These are phyloP conservation scores for Teunomyces gatunensis DNA, from an alignment of 805 yeast species.

Conservation along the genomic window DNA sequence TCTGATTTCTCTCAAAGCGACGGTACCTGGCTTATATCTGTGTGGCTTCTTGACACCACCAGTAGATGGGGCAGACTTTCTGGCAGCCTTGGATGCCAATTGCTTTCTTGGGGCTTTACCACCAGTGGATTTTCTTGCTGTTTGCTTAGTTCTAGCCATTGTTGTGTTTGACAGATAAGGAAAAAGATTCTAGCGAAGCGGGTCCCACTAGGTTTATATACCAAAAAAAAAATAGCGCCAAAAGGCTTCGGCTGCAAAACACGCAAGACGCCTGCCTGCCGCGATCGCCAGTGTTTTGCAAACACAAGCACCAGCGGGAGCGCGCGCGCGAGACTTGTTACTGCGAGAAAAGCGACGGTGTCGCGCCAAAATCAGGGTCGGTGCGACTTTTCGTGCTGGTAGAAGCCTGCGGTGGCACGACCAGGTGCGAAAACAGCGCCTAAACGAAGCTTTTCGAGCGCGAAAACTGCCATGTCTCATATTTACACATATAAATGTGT, in stretches of 20 bases:
- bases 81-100: constrained; percentile 87
- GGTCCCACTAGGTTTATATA: neutral
- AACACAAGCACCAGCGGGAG: neutral
- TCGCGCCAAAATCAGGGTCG: neutral
- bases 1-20: constrained; percentile 94
- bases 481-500: constrained; percentile 9
- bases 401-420: constrained; percentile 1
- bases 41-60: constrained; percentile 95
- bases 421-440: neutral
- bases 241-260: neutral
- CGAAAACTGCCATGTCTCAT: neutral
- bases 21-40: constrained; percentile 97
- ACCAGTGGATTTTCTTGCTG: constrained; percentile 93
- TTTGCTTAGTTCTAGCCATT: constrained; percentile 94
- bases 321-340: neutral
- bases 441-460: neutral
- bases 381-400: constrained; percentile 4
- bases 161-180: constrained; percentile 8
- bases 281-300: neutral
- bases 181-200: neutral
- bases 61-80: constrained; percentile 88
- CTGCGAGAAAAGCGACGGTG: neutral
- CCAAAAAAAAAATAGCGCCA: neutral
- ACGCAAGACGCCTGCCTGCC: neutral
- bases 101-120: constrained; percentile 96